Evolutionary conservation across 2,329 filamentous ascomycete genomes (phyloP).

Genomic region (Curvularia lunata): DNA sequence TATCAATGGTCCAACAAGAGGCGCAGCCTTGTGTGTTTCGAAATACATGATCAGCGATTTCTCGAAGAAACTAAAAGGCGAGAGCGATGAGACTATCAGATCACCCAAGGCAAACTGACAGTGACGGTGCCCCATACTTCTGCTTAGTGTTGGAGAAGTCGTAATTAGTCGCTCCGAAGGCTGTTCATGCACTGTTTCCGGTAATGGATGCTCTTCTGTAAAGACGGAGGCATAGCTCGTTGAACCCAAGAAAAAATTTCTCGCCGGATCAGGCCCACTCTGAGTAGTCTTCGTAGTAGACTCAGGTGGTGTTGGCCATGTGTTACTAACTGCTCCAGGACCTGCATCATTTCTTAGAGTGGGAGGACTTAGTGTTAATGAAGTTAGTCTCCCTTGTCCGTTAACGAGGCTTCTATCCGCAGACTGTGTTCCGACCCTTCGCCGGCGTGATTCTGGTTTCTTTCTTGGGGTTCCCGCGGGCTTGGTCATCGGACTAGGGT

Average conservation of each 20-base stretch:
- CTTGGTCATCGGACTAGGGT: conserved; percentile 48
- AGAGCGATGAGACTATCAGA: conserved; percentile 38
- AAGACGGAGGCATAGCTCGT: conserved; percentile 48
- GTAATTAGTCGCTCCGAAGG: conserved; percentile 33
- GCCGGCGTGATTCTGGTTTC: conserved; percentile 41
- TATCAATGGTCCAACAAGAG: conserved; percentile 39
- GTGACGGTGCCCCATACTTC: conserved; percentile 32
- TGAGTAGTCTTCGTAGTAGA: conserved; percentile 30
- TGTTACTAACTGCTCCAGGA: conserved; percentile 14
- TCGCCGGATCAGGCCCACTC: conserved; percentile 29
- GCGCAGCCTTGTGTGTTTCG: conserved; percentile 32
- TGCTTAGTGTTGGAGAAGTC: conserved; percentile 28
- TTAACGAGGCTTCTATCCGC: conserved; percentile 19
- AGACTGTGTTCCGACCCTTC: conserved; percentile 28
- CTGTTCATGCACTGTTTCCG: conserved; percentile 41
- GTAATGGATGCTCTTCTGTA: conserved; percentile 38
- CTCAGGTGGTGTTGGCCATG: conserved; percentile 43
- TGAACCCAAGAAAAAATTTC: conserved; percentile 45
- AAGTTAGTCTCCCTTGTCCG: conserved; percentile 28
- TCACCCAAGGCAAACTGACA: conserved; percentile 40
- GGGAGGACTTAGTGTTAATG: conserved; percentile 38
- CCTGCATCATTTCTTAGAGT: conserved; percentile 36
- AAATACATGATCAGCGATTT: conserved; percentile 39
- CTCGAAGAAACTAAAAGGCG: conserved; percentile 41
- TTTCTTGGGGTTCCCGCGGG: conserved; percentile 46